These are phyloP conservation scores for Aspergillus carbonarius DNA, from an alignment of 2,329 filamentous ascomycete genomes.

Conservation along the genomic window DNA sequence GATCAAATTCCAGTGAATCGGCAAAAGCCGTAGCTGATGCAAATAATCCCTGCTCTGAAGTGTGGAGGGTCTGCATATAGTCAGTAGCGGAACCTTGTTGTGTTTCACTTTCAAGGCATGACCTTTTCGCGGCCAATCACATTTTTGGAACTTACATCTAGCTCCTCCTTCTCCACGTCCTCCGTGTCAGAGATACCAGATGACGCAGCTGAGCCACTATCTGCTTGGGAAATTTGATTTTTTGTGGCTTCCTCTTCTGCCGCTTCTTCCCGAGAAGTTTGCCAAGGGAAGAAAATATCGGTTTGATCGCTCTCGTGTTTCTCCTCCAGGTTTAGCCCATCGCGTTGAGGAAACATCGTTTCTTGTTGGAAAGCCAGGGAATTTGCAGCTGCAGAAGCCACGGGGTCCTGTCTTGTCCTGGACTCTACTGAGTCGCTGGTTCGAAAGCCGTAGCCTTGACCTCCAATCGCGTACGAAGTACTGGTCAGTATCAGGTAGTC, in stretches of 20 bases:
- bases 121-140: too few species aligned
- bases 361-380: too few species aligned
- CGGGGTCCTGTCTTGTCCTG: neutral
- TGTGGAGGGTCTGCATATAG: neutral
- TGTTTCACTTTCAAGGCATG: too few species aligned
- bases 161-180: neutral
- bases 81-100: neutral
- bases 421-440: neutral
- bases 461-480: neutral
- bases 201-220: neutral
- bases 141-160: neutral
- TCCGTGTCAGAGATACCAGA: neutral
- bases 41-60: slow-evolving; percentile 36
- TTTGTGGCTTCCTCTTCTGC: neutral
- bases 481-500: slow-evolving; percentile 21
- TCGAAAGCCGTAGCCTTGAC: neutral
- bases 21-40: slow-evolving; percentile 57
- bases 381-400: neutral
- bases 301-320: too few species aligned
- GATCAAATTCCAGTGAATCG: slow-evolving; percentile 58
- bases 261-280: neutral
- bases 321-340: too few species aligned
- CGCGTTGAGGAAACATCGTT: too few species aligned
- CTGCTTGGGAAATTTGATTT: neutral
- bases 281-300: neutral